Base-by-base conservation (phyloP, 176 grass and related monocot species). In the Lolium multiflorum region DNA sequence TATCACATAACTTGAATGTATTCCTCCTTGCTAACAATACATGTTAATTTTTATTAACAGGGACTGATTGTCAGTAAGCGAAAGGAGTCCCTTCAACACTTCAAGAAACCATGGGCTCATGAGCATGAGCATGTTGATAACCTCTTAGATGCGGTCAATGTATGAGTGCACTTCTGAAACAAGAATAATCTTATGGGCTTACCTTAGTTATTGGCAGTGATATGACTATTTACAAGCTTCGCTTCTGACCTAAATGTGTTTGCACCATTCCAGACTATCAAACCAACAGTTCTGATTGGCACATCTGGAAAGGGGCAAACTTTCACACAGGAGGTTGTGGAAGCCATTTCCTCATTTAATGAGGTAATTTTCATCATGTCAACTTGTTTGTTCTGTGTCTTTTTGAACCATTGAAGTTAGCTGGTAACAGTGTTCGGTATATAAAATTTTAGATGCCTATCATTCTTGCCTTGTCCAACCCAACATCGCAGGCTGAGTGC, bases 81-180 rank as follows among this genome's bases (percentile, higher is more conserved):
- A 77, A 87, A 91, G 84, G 90, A 92, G 48, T 91, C 96, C 26
- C 96, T 98, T 88, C 93, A 98, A 90, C 96, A 94, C 79, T 98
- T 98, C 84, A 98, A 98, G 92, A 90, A 98, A 89, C 93, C 96
- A 63, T 96, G 96, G 96, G 96, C 96, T 12, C 96, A 98, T 88
- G 90, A 98, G 17, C 96, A 96, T 74, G 84, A 91, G 73, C 88
- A 79, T 74, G 68, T 96, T 2, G 49, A 50, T 64, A 94, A 86
- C 48, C 93, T 98, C 83, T 89, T 98, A 54, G 93, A 92, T 83
- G 91, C 90, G 55, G 86, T 98, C 71, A 85, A 98, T 26, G 96
- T 98, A 90, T 84, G 44, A 49, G 20, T 59, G 2, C 71, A 13
- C 60, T 71, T 51, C 64, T 13, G 41, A 26, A 48, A 43, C 13